Conservation (phyloP, 1,284 basidiomycete species). For the Cryptococcus sp. region DNA sequence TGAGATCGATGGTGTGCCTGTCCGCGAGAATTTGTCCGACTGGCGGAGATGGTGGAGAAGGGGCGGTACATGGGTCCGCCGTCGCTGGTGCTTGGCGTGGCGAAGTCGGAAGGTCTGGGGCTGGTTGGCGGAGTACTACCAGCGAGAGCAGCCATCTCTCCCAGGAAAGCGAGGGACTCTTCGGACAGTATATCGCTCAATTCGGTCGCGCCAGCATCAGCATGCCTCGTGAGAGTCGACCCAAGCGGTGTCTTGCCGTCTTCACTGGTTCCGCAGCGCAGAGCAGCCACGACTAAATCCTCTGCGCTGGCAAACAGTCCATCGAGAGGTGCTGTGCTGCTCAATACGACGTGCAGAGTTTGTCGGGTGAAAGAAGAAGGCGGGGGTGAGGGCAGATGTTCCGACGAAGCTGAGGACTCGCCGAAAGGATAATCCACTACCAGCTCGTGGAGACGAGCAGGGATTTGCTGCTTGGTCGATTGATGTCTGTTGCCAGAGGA, state of each 20-base stretch:
- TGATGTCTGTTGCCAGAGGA: constrained; percentile 26
- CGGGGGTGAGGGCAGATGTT: constrained; percentile 33
- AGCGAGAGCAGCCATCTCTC: constrained; percentile 3
- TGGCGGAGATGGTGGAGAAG: constrained; percentile 11
- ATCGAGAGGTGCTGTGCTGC: neutral
- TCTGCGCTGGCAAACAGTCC: too few species aligned
- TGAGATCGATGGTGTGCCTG: constrained; percentile 22
- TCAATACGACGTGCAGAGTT: constrained; percentile 32
- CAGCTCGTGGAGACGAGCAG: constrained; percentile 36
- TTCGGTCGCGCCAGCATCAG: neutral
- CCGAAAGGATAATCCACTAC: constrained; percentile 45
- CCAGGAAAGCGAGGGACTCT: constrained; percentile 26
- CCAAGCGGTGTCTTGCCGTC: constrained; percentile 7
- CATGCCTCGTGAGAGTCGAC: constrained; percentile 3
- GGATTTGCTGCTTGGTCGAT: constrained; percentile 36
- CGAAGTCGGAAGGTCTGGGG: constrained; percentile 4
- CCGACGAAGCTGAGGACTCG: constrained; percentile 27
- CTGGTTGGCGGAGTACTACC: constrained; percentile 1
- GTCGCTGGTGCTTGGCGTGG: constrained; percentile 6
- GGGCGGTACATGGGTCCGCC: constrained; percentile 24
- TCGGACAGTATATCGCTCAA: constrained; percentile 12
- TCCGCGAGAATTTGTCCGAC: neutral
- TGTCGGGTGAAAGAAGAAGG: constrained; percentile 34
- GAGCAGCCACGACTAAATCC: too few species aligned
- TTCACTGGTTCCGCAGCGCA: neutral